These are phyloP conservation scores for Hyaloscypha finlandica DNA, from an alignment of 495 filamentous ascomycete genomes.

Conservation along the genomic window DNA sequence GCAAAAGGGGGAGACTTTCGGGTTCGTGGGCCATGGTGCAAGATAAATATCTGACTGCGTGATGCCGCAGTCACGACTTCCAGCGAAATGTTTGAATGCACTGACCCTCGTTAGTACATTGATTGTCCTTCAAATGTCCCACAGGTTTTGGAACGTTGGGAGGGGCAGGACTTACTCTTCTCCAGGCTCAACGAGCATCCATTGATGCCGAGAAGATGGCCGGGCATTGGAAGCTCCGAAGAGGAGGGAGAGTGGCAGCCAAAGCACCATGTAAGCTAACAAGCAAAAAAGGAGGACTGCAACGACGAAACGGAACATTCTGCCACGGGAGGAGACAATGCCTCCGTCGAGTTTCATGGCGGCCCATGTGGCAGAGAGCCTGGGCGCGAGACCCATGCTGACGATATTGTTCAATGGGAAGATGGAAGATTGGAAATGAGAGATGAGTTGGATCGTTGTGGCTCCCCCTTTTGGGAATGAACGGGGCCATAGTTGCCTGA, in stretches of 20 bases:
- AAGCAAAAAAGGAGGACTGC: background rate
- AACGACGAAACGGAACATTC: background rate
- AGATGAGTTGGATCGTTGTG: background rate
- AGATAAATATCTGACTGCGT: conserved; percentile 45
- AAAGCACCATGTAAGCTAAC: background rate
- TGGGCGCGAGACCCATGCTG: background rate
- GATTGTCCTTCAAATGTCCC: too few species aligned
- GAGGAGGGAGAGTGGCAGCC: background rate
- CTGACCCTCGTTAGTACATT: conserved; percentile 30
- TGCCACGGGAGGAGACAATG: background rate
- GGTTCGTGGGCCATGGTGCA: conserved; percentile 30
- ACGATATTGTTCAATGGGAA: background rate
- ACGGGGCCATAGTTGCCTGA: background rate
- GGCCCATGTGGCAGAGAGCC: background rate
- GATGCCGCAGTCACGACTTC: conserved; percentile 48
- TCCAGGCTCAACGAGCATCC: background rate
- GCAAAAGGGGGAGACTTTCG: conserved; percentile 22
- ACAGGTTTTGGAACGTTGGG: background rate
- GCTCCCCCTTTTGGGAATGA: background rate
- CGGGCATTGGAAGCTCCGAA: background rate
- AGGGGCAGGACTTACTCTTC: conserved; percentile 15
- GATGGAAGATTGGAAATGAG: background rate
- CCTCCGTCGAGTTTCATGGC: background rate
- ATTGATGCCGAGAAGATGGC: background rate
- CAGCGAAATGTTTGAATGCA: conserved; percentile 46